Conservation (phyloP, 73 alveolate species). For the Diophrys sp. region DNA sequence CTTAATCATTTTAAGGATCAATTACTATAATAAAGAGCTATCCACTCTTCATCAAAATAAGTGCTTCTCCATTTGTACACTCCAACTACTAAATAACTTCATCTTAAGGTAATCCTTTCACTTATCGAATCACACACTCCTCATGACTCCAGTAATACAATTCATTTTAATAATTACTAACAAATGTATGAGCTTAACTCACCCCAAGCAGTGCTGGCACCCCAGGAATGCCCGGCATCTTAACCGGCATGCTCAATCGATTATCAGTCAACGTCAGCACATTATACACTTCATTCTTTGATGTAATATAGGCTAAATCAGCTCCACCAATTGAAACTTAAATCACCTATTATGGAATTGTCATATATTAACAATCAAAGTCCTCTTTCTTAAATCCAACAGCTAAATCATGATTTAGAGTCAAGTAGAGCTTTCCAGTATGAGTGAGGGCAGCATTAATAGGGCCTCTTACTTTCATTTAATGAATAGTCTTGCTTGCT, state of each 20-base stretch:
- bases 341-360: not conserved
- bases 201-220: not conserved
- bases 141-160: not conserved
- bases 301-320: not conserved
- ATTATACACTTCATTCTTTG: not conserved
- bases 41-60: not conserved
- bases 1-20: conserved; percentile 5
- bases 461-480: not conserved
- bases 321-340: not conserved
- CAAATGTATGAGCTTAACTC: not conserved
- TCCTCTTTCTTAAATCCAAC: not conserved
- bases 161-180: too few species aligned
- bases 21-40: too few species aligned
- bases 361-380: too few species aligned
- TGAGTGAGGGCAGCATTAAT: not conserved
- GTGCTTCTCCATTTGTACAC: not conserved
- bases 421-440: not conserved
- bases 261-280: not conserved
- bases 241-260: not conserved
- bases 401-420: not conserved
- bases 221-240: not conserved
- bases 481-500: not conserved
- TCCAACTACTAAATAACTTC: not conserved
- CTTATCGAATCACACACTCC: not conserved
- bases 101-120: not conserved